These are phyloP conservation scores for Telopea speciosissima DNA, from an alignment of 177 flowering plant genomes.

Conservation along the genomic window DNA sequence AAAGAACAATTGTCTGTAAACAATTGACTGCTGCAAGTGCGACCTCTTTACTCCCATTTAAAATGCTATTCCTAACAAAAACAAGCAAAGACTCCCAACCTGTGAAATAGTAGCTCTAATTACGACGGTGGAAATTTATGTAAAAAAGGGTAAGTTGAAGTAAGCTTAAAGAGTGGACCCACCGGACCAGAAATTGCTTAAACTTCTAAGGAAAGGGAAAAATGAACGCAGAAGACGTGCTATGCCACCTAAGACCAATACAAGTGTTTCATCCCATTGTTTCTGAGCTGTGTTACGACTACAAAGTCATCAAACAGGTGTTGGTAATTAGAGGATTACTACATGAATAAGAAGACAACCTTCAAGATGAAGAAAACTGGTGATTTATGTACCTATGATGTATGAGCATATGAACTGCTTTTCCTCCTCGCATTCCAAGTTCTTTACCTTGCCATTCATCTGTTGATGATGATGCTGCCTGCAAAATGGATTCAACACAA, in stretches of 20 bases:
- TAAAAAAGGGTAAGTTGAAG: background rate
- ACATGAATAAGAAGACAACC: background rate
- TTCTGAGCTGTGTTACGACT: slow-evolving; percentile 99
- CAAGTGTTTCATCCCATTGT: slow-evolving; percentile 99
- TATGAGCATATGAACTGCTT: slow-evolving; percentile 99
- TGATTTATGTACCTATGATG: slow-evolving; percentile 73
- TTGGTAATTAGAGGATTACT: background rate
- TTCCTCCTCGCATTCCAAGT: slow-evolving; percentile 88
- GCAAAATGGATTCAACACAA: slow-evolving; percentile 10
- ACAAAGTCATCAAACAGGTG: slow-evolving; percentile 22
- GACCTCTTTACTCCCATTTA: slow-evolving; percentile 92
- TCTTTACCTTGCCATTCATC: slow-evolving; percentile 99
- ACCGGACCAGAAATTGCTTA: slow-evolving; percentile 83
- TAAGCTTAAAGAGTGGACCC: slow-evolving; percentile 13
- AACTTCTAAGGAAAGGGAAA: slow-evolving; percentile 63
- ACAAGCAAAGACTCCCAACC: slow-evolving; percentile 90
- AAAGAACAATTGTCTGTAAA: slow-evolving; percentile 75
- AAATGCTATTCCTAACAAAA: slow-evolving; percentile 66
- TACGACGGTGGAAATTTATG: background rate
- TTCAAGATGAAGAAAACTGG: slow-evolving; percentile 3
- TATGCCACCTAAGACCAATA: slow-evolving; percentile 85
- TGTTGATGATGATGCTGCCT: slow-evolving; percentile 94
- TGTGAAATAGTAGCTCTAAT: slow-evolving; percentile 23
- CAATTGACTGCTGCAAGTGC: slow-evolving; percentile 91
- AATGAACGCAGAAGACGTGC: slow-evolving; percentile 83